Evolutionary conservation across 768 basidiomycete species (phyloP), one percentile per base, ranked within the genome.

Genomic region (Mycena alexandri): DNA sequence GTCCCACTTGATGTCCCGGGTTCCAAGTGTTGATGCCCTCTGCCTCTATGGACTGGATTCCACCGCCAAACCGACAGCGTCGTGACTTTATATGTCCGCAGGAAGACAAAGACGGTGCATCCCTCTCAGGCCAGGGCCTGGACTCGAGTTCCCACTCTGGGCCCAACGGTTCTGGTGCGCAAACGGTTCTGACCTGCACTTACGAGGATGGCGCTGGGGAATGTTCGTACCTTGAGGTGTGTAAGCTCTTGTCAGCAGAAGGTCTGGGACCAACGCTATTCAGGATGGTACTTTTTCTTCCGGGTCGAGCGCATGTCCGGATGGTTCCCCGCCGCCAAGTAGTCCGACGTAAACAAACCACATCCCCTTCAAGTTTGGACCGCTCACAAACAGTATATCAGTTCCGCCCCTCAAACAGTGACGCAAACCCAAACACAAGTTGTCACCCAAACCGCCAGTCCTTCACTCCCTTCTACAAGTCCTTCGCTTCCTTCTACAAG

Each of bases 31-130:
- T n/a, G n/a, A 29, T 29, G 29, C 29, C n/a, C 29, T 29, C 29
- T 29, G 6, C 3, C 29, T 29, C 29, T 29, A 29, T 29, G 29
- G 29, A 29, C 29, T 29, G 29, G 21, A 22, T 24, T 22, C 53
- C 36, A 14, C 21, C 38, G 13, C 14, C 53, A 6, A 38, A 21
- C 22, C 53, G 36, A 41, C 53, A 41, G 21, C 53, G 53, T 41
- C 36, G 53, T 41, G 38, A 47, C 53, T 63, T 55, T 14, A 33
- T 54, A 55, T 63, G 61, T 22, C 61, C 61, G 0, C 16, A 36
- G 6, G 44, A 53, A 44, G 61, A 63, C 44, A 22, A 13, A 13
- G 14, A 55, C 5, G 61, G 61, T 5, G 21, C 52, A 25, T 44
- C 33, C 2, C 29, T 53, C 42, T 34, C 51, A 6, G n/a, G 42